phyloP scores from a whole-genome alignment of 371 early-diverging fungal species.

The Apophysomyces variabilis region DNA sequence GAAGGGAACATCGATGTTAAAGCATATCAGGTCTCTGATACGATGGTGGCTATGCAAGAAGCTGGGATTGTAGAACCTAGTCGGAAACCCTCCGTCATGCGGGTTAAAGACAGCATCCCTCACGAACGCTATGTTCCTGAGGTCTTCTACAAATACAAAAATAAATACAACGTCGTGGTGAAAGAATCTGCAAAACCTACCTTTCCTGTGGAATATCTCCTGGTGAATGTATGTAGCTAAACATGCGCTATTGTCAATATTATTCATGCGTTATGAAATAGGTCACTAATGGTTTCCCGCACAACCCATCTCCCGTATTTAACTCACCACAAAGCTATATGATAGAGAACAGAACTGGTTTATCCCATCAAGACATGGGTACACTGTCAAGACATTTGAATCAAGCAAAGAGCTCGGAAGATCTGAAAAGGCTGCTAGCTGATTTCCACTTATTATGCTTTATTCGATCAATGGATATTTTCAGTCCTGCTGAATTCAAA shows the following conservation, averaged over 20 bases:
- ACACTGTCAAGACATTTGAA: constrained; percentile 64
- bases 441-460: constrained; percentile 88
- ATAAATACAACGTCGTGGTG: constrained; percentile 90
- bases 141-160: constrained; percentile 93
- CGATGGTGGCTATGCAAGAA: constrained; percentile 88
- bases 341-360: constrained; percentile 74
- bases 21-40: constrained; percentile 94
- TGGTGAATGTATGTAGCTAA: constrained; percentile 82
- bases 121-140: constrained; percentile 92
- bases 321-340: constrained; percentile 45
- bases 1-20: constrained; percentile 88
- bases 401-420: constrained; percentile 30
- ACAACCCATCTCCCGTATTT: constrained; percentile 79
- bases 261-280: constrained; percentile 29
- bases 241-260: constrained; percentile 3
- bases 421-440: constrained; percentile 56
- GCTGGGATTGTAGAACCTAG: constrained; percentile 94
- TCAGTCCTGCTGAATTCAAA: constrained; percentile 60
- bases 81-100: constrained; percentile 85
- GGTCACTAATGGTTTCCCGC: constrained; percentile 96
- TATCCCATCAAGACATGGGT: constrained; percentile 27
- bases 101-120: constrained; percentile 78
- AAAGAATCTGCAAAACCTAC: constrained; percentile 88
- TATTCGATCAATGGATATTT: constrained; percentile 55
- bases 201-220: constrained; percentile 95